A percentile compares a stretch with the other conserved stretches of the same genome.
Evolutionary conservation across 176 grass and related monocot genomes (phyloP).

Genomic region (Canna indica): DNA sequence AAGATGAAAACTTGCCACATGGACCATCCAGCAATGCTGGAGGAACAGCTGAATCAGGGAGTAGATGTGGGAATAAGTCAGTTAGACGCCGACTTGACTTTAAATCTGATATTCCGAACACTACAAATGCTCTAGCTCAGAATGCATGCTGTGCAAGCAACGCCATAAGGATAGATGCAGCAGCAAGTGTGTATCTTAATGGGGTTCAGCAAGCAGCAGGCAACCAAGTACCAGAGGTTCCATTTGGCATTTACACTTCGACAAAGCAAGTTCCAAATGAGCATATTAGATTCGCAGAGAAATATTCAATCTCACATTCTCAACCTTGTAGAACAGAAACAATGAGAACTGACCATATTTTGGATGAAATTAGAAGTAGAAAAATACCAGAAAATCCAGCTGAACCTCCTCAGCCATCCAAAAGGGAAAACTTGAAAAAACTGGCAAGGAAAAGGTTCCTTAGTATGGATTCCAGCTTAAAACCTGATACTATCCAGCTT

Average conservation of each 20-base stretch:
- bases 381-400: slow-evolving; percentile 22
- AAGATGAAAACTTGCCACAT: background rate
- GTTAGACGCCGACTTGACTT: slow-evolving; percentile 49
- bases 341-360: slow-evolving; percentile 25
- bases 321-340: slow-evolving; percentile 23
- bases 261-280: slow-evolving; percentile 16
- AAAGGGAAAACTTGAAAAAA: slow-evolving; percentile 28
- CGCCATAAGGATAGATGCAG: slow-evolving; percentile 5
- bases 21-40: background rate
- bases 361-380: slow-evolving; percentile 14
- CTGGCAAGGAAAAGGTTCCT: slow-evolving; percentile 30
- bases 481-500: slow-evolving; percentile 10
- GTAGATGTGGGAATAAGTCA: slow-evolving; percentile 21
- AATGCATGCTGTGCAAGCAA: background rate
- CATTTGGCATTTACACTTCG: slow-evolving; percentile 41
- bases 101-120: slow-evolving; percentile 21
- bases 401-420: slow-evolving; percentile 25
- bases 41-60: slow-evolving; percentile 10
- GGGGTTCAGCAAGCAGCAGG: slow-evolving; percentile 1
- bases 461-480: slow-evolving; percentile 11
- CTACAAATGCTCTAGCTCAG: slow-evolving; percentile 28
- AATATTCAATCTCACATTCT: slow-evolving; percentile 3
- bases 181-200: slow-evolving; percentile 14
- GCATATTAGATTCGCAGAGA: slow-evolving; percentile 23
- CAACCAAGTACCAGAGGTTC: slow-evolving; percentile 21